Percentiles rank a stretch among this genome's conserved stretches.
These are phyloP conservation scores for Geotrichum histeridarum DNA, from an alignment of 1,139 yeast genomes.

Conservation along the genomic window DNA sequence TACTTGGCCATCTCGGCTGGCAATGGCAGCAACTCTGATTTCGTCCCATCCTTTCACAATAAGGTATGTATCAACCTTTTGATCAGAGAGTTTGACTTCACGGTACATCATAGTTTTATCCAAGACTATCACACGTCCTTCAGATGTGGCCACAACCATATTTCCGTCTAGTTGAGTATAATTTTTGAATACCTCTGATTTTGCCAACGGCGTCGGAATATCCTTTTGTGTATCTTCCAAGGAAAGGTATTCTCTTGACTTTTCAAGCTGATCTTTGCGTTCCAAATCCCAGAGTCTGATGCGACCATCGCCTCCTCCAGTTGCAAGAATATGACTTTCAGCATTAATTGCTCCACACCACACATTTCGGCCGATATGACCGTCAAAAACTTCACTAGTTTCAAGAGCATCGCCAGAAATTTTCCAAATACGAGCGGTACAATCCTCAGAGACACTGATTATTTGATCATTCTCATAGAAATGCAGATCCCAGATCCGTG, in stretches of 20 bases:
- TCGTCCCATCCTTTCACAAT: constrained; percentile 47
- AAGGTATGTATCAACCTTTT: constrained; percentile 45
- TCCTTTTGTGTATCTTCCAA: constrained; percentile 26
- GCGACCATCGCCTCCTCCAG: constrained; percentile 88
- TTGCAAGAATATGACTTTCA: constrained; percentile 46
- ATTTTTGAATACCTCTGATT: constrained; percentile 60
- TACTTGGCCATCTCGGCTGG: constrained; percentile 52
- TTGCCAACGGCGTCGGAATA: constrained; percentile 29
- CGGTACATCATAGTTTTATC: constrained; percentile 27
- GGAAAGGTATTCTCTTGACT: constrained; percentile 37
- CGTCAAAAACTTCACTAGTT: constrained; percentile 49
- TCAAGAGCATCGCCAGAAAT: constrained; percentile 36
- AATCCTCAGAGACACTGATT: constrained; percentile 80
- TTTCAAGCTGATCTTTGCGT: constrained; percentile 29
- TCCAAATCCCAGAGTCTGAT: constrained; percentile 56
- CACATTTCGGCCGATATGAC: constrained; percentile 79
- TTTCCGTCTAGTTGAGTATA: constrained; percentile 44
- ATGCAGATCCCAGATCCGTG: constrained; percentile 81
- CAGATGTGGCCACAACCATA: constrained; percentile 55
- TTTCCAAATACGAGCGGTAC: constrained; percentile 78
- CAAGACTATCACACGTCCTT: constrained; percentile 45
- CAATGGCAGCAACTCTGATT: constrained; percentile 44
- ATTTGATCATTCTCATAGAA: constrained; percentile 46
- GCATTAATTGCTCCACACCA: constrained; percentile 74
- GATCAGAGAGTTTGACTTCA: constrained; percentile 36